Conservation (phyloP, 2,329 filamentous ascomycete species). For the Cadophora luteo-olivacea region DNA sequence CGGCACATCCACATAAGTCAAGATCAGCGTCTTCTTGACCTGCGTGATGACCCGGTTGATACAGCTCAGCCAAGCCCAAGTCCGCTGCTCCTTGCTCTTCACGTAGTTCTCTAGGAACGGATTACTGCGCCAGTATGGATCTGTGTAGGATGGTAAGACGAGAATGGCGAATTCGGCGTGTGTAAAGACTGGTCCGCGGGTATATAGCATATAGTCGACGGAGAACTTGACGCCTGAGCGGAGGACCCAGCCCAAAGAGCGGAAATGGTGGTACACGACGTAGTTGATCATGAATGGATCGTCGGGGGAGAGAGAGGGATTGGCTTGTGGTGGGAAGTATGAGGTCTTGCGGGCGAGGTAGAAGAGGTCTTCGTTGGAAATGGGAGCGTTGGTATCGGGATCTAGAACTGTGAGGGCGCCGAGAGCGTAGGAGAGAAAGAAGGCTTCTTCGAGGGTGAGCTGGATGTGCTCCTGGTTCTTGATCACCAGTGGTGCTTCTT, state of each 20-base stretch:
- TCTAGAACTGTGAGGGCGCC: constrained; percentile 73
- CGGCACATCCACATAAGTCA: constrained; percentile 92
- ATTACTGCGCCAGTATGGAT: constrained; percentile 71
- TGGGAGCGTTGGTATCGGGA: constrained; percentile 50
- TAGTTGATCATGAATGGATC: constrained; percentile 88
- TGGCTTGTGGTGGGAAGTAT: constrained; percentile 64
- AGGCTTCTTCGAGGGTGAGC: constrained; percentile 86
- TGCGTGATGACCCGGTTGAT: constrained; percentile 89
- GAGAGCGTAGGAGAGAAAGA: constrained; percentile 85
- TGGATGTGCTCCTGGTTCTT: constrained; percentile 85
- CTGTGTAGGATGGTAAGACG: constrained; percentile 80
- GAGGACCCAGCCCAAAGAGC: constrained; percentile 93
- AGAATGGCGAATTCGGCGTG: constrained; percentile 93
- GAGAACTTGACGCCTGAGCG: constrained; percentile 94
- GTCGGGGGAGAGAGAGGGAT: constrained; percentile 66
- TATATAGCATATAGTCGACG: constrained; percentile 93
- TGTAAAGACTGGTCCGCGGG: constrained; percentile 89
- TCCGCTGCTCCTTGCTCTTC: constrained; percentile 56
- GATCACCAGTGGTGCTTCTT: constrained; percentile 44
- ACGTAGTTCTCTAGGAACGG: constrained; percentile 56
- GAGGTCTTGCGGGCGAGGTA: constrained; percentile 72
- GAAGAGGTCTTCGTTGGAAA: constrained; percentile 66
- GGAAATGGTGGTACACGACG: constrained; percentile 92
- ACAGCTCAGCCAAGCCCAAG: constrained; percentile 87
- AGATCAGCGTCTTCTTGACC: constrained; percentile 86